Base-by-base conservation (phyloP, 805 yeast genomes). In the Zygoascus tannicola region DNA sequence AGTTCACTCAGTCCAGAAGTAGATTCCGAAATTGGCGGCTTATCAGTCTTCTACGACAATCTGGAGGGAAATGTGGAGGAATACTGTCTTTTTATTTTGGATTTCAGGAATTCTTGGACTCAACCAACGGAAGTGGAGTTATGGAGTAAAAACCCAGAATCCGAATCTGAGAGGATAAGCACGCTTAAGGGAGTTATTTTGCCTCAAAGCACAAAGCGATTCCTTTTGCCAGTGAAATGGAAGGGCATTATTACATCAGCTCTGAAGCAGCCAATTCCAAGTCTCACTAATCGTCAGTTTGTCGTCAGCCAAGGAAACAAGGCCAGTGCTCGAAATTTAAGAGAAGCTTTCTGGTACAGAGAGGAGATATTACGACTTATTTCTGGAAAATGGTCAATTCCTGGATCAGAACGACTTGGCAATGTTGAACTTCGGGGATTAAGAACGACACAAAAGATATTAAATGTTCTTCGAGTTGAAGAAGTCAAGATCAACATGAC, bases 341-440 rank as follows among this genome's bases (percentile, higher is more conserved):
- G 77, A 45, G 80, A 78, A 48, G 65, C 75, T 2, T 92, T 87
- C 60, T 90, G 98, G 98, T 74, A 82, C 50, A 65, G 94, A 45
- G 78, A 81, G 45, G 71, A 72, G 48, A 58, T 92, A 1, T 64
- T 90, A 42, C 67, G 71, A 38, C 65, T 67, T 14, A 53, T 92
- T 4, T 59, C 63, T 2, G 95, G 95, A 2, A 53, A 60, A 2
- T 90, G 98, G 98, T 55, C 54, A 19, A 47, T 40, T 16, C 44
- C 35, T 3, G 20, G 20, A 8, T 22, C 45, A 62, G 33, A 39
- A 5, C 61, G 80, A 22, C 41, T 50, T 1, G 95, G 95, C 1
- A 57, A 59, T 18, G 69, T 85, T 38, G 90, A 84, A 50, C 60
- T 85, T 30, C 67, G 95, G 26, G 75, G 78, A 8, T 66, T 85